Percentiles rank a stretch among this genome's conserved stretches.
Conservation (phyloP, 768 basidiomycete species). For the Xerocomellus dryophilus region DNA sequence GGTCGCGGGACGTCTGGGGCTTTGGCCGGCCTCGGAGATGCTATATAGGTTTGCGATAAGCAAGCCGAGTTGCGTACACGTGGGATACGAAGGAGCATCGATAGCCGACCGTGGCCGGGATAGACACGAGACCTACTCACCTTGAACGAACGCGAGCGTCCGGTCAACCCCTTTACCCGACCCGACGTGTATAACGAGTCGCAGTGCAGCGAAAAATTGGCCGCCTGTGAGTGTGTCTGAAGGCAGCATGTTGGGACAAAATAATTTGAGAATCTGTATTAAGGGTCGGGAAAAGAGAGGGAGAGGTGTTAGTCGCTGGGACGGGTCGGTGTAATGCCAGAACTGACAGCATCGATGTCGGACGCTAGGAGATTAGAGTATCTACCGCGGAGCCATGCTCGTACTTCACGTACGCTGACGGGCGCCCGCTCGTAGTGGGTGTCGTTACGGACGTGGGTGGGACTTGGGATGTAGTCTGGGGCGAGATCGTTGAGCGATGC, state of each 20-base stretch:
- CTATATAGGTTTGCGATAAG: constrained; percentile 17
- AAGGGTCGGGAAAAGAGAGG: background rate
- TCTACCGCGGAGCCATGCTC: constrained; percentile 74
- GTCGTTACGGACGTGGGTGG: constrained; percentile 36
- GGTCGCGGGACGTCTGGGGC: constrained; percentile 3
- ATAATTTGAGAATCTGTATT: constrained; percentile 60
- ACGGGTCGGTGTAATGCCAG: background rate
- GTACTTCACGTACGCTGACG: constrained; percentile 61
- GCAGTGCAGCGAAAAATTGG: constrained; percentile 73
- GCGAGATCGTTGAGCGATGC: constrained; percentile 53
- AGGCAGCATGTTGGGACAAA: constrained; percentile 52
- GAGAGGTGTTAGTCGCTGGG: background rate
- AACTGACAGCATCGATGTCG: constrained; percentile 58
- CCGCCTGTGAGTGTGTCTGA: constrained; percentile 59
- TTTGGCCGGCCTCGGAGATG: constrained; percentile 14
- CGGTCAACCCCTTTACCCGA: constrained; percentile 62
- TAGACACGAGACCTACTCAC: constrained; percentile 37
- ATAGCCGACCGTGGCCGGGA: background rate
- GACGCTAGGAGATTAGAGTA: constrained; percentile 52
- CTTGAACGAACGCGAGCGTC: constrained; percentile 71
- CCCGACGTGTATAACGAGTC: constrained; percentile 62
- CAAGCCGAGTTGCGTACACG: background rate
- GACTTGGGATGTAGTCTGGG: constrained; percentile 21
- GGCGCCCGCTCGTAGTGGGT: constrained; percentile 50
- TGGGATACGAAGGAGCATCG: background rate